phyloP scores from a whole-genome alignment of 345 rosid species.

The Diplotaxis tenuifolia region DNA sequence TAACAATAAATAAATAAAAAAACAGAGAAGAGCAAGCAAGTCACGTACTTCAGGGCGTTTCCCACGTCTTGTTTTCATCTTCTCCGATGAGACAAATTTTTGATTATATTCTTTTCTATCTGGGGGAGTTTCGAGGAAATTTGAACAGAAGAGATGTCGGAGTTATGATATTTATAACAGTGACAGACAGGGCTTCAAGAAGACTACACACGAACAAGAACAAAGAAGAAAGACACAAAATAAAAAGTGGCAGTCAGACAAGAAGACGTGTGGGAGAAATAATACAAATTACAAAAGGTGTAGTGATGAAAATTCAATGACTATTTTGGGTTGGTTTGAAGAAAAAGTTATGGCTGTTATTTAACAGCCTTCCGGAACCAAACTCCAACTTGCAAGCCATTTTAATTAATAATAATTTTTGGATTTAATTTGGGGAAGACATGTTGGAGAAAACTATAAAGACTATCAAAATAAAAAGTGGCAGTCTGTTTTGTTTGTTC shows the following conservation, averaged over 20 bases:
- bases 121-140: conserved; percentile 21
- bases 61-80: conserved; percentile 59
- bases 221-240: conserved; percentile 24
- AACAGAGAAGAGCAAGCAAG: background rate
- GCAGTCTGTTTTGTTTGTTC: conserved; percentile 24
- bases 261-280: conserved; percentile 38
- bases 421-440: conserved; percentile 32
- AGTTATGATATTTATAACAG: conserved; percentile 43
- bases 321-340: conserved; percentile 35
- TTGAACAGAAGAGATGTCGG: conserved; percentile 35
- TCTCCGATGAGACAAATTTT: conserved; percentile 21
- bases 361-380: conserved; percentile 46
- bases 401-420: conserved; percentile 13
- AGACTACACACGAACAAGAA: conserved; percentile 20
- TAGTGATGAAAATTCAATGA: conserved; percentile 37
- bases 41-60: conserved; percentile 68
- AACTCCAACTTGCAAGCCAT: conserved; percentile 57
- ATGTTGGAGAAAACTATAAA: conserved; percentile 18
- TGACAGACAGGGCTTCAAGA: conserved; percentile 13
- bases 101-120: background rate
- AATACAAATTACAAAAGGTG: background rate
- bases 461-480: no score
- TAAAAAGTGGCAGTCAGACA: conserved; percentile 22
- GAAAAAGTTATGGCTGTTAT: conserved; percentile 49
- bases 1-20: background rate